phyloP scores from a whole-genome alignment of 2,329 filamentous ascomycete species.

The Ceratocystis eucalypticola region DNA sequence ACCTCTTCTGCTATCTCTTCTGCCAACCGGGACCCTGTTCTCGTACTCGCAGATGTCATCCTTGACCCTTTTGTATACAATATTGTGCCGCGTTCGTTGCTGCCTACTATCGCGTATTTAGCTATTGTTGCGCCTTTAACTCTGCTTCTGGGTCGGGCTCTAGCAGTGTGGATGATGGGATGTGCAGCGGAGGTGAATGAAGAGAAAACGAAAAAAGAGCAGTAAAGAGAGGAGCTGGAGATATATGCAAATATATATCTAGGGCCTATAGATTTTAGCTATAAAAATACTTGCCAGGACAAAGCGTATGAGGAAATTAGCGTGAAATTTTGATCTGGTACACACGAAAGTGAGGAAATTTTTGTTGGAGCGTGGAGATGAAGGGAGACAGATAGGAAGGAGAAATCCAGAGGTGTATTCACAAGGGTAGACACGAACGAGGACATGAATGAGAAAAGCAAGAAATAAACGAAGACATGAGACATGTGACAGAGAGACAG shows the following conservation, averaged over 20 bases:
- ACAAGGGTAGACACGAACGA: neutral
- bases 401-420: neutral
- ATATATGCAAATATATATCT: neutral
- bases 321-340: neutral
- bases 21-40: no score
- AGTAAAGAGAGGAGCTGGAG: constrained; percentile 3
- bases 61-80: constrained; percentile 77
- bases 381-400: neutral
- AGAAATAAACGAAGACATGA: constrained; percentile 1
- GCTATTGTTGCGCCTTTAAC: constrained; percentile 38
- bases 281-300: no score
- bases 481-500: no score
- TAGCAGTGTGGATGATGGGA: constrained; percentile 6
- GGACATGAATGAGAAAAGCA: constrained; percentile 3
- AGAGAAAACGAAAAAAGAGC: constrained; percentile 29
- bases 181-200: constrained; percentile 23
- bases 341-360: neutral
- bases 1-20: constrained; percentile 32
- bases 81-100: constrained; percentile 62
- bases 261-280: no score
- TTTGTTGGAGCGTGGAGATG: neutral
- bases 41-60: constrained; percentile 64
- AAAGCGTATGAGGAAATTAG: no score
- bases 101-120: constrained; percentile 59
- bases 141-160: constrained; percentile 9